These are phyloP conservation scores for Termitomyces eurrhizus DNA, from an alignment of 768 basidiomycete species.

Conservation along the genomic window DNA sequence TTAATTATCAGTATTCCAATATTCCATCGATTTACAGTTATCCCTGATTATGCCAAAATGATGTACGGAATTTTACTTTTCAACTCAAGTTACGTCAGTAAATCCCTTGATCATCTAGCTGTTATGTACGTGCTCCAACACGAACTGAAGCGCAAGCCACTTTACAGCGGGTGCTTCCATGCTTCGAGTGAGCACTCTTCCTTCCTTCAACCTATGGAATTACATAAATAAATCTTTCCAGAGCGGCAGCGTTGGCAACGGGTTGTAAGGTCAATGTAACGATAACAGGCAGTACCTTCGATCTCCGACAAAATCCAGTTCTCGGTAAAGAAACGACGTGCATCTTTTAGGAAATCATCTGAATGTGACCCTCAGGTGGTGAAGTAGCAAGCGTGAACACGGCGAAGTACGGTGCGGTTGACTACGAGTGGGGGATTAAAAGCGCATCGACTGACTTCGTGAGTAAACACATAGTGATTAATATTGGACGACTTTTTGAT, in stretches of 20 bases:
- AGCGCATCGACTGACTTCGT: slow-evolving; percentile 84
- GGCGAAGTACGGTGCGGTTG: slow-evolving; percentile 58
- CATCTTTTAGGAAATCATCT: neutral
- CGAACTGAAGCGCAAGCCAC: slow-evolving; percentile 56
- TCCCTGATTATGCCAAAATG: slow-evolving; percentile 78
- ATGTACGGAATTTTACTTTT: slow-evolving; percentile 34
- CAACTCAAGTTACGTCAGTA: neutral
- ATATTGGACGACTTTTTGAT: neutral
- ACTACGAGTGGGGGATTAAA: slow-evolving; percentile 63
- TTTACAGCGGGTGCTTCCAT: slow-evolving; percentile 57
- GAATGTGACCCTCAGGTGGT: slow-evolving; percentile 37
- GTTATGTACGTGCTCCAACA: slow-evolving; percentile 70
- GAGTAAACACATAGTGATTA: slow-evolving; percentile 24
- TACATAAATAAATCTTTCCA: neutral
- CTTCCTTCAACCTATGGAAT: neutral
- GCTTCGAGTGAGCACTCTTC: slow-evolving; percentile 31
- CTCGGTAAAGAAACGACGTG: slow-evolving; percentile 34
- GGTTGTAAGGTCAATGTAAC: slow-evolving; percentile 20
- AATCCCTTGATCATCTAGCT: slow-evolving; percentile 32
- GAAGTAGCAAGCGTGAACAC: slow-evolving; percentile 61
- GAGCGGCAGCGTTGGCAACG: slow-evolving; percentile 21
- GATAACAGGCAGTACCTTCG: slow-evolving; percentile 11
- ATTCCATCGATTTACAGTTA: slow-evolving; percentile 42
- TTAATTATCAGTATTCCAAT: neutral
- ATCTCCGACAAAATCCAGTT: slow-evolving; percentile 28